A percentile compares a stretch with the other conserved stretches of the same genome.
Conservation (phyloP, 495 filamentous ascomycete species). For the Bathelium albidoporum region DNA sequence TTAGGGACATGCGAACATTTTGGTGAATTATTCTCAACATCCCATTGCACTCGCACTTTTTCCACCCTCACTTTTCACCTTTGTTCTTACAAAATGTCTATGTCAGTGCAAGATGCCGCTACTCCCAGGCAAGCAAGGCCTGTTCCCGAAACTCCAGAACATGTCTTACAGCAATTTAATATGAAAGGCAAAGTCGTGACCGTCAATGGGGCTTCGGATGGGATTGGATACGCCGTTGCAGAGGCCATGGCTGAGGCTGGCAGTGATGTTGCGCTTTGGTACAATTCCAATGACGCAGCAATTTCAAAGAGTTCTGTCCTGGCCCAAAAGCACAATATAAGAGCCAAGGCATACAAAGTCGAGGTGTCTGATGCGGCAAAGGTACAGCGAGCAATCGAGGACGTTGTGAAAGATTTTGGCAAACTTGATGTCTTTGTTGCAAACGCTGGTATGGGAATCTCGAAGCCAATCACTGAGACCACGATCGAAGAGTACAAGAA, state of each 20-base stretch:
- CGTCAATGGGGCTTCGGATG: conserved; percentile 23
- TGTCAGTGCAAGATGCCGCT: conserved; percentile 34
- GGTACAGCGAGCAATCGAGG: conserved; percentile 27
- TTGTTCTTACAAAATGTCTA: conserved; percentile 39
- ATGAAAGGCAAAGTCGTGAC: conserved; percentile 33
- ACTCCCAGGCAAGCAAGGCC: conserved; percentile 33
- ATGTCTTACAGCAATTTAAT: conserved; percentile 37
- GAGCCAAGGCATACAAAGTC: conserved; percentile 23
- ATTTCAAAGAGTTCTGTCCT: conserved; percentile 30
- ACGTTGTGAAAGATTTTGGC: conserved; percentile 37
- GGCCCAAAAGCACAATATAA: conserved; percentile 28
- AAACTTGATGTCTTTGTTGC: conserved; percentile 42
- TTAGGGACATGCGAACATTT: neutral
- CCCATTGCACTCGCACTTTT: neutral
- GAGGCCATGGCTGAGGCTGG: conserved; percentile 27
- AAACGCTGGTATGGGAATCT: conserved; percentile 44
- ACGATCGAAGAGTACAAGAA: conserved; percentile 38
- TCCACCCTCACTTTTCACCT: too few relatives aligned
- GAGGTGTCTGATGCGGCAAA: conserved; percentile 32
- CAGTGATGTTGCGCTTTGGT: conserved; percentile 25
- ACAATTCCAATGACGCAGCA: conserved; percentile 25
- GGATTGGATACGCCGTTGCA: conserved; percentile 27
- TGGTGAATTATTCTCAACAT: too few relatives aligned
- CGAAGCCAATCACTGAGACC: conserved; percentile 39
- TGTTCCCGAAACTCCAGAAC: conserved; percentile 32